Evolutionary conservation across 371 early-diverging fungal species (phyloP), one percentile per base, ranked within the genome.

Genomic region (Apophysomyces trapeziformis): DNA sequence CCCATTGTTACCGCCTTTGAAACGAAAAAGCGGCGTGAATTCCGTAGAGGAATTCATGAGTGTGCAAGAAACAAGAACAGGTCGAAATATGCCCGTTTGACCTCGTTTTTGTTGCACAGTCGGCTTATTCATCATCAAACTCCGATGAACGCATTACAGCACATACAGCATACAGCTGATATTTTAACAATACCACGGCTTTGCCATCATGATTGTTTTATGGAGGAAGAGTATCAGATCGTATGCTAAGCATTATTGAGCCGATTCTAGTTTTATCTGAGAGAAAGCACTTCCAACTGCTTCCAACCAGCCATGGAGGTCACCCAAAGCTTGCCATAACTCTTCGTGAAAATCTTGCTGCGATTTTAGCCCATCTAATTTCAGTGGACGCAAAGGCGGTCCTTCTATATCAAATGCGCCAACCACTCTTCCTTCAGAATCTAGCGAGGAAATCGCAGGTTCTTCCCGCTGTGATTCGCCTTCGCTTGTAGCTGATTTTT

Each of bases 271-370:
- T 45, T 44, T 61, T 12, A 61, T 18, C 14, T 61, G 61, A 4
- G 44, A 39, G 5, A 73, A 57, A 13, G 67, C 54, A 26, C 35
- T 66, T 43, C 72, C 75, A 58, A 75, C 46, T 4, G 72, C 58
- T 6, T 73, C 72, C 37, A 78, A 21, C 79, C 79, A 78, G 5
- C 71, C 69, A 45, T 69, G 68, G 26, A 78, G 62, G 18, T 75
- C 76, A 12, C 61, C 67, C 7, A 78, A 54, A 18, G 72, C 65
- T 12, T 63, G 37, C 68, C 68, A 69, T 37, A 78, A 63, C 18
- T 73, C 72, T 21, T 65, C 65, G 37, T 78, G 71, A 61, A 75
- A 70, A 13, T 71, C 74, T 38, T 69, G 65, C 7, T 63, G 71
- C 1, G 71, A 46, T 18, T 61, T 61, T 18, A 78, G 44, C 0